These are phyloP conservation scores for Trypanosoma scelopori DNA, from an alignment of 208 protist genomes.

Conservation along the genomic window DNA sequence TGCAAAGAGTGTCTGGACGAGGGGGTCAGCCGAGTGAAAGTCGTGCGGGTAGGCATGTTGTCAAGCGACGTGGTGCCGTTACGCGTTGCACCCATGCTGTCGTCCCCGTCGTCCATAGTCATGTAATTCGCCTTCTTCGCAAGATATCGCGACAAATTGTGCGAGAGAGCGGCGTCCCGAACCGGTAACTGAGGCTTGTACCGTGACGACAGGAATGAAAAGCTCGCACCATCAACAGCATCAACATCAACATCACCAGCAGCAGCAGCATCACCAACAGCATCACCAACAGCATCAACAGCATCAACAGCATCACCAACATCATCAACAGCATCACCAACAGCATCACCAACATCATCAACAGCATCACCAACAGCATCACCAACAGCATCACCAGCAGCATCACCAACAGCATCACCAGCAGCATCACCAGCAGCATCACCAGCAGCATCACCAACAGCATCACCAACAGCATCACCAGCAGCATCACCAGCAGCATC, in stretches of 20 bases:
- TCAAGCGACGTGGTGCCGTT: neutral
- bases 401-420: too few species aligned
- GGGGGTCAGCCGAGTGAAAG: neutral
- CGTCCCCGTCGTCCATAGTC: neutral
- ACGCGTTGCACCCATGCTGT: neutral
- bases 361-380: too few species aligned
- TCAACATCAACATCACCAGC: neutral
- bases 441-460: too few species aligned
- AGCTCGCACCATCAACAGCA: neutral
- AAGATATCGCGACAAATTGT: conserved; percentile 6
- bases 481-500: too few species aligned
- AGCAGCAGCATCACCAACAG: neutral
- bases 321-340: too few species aligned
- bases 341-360: too few species aligned
- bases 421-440: too few species aligned
- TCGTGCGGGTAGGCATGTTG: neutral
- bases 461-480: too few species aligned
- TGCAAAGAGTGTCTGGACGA: neutral
- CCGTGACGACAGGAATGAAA: neutral
- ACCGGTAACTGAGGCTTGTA: neutral
- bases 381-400: too few species aligned
- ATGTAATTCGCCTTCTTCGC: conserved; percentile 4
- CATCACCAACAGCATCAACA: too few species aligned
- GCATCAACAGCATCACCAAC: too few species aligned
- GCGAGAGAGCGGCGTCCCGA: conserved; percentile 4